Base-by-base conservation (phyloP, 805 yeast species). In the Cyberlindnera euphorbiae region DNA sequence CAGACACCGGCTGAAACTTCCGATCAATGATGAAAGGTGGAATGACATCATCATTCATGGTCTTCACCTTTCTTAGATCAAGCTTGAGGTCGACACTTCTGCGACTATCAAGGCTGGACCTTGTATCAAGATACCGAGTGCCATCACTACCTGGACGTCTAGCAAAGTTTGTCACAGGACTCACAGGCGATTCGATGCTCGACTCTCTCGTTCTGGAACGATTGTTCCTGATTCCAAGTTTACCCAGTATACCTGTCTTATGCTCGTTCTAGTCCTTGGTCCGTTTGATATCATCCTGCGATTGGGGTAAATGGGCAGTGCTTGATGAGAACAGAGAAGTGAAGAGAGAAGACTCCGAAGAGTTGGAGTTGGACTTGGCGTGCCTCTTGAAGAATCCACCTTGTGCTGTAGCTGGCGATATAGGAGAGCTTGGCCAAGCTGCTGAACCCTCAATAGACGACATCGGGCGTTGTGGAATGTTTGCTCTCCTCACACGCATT, bases 281-380 rank as follows among this genome's bases (percentile, higher is more conserved):
- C 27, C 38, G 41, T 27, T 35, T 44, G 28, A 42, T 44, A 4
- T 50, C 52, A 7, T 45, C 49, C 9, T 39, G 40, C 7, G 48
- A 24, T 17, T 41, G 43, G 14, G 50, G 44, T 12, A 42, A 32
- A 21, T 47, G 44, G 3, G 55, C 34, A 5, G 60, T 53, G 10
- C 69, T 62, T 32, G 67, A 65, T 35, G 63, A 63, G 41, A 63
- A 65, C 17, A 63, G 39, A 13, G 61, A 47, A 21, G 60, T 66
- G 38, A 67, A 56, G 2, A 66, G 38, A 0, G 77, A 67, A 1
- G 77, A 66, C 37, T 76, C 82, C 0, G 80, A 72, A 0, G 84
- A 77, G 32, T 70, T 73, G n/a, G 81, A 71, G 38, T 83, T 70
- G 32, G 22, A 19, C 22, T 73, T 69, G 48, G 79, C 86, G 7